Evolutionary conservation across 345 rosid genomes (phyloP), one percentile per base, ranked within the genome.

Genomic region (Brassica carinata): DNA sequence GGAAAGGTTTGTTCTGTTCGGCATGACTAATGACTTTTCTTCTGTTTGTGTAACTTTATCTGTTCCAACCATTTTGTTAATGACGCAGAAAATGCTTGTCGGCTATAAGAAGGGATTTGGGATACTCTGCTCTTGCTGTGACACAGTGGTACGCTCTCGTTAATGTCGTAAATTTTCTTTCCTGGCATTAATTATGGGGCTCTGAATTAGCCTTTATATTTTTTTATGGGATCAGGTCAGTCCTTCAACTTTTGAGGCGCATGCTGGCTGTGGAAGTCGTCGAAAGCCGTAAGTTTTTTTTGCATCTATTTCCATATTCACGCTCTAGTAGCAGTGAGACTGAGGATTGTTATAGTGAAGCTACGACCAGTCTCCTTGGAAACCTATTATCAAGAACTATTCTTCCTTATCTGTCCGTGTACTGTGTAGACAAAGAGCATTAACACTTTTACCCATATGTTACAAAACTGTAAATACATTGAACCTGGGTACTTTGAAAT

Each of bases 191-290:
- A 61, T 51, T 57, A 14, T 72, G 11, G 0, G 18, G 58, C 58
- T 62, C 76, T 53, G 72, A 70, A 63, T 69, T 43, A 78, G 71
- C 72, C 77, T 58, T 63, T 71, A 64, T 76, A 10, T 36, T 18
- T 18, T 68, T 68, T 23, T 64, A 17, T 82, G 77, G 71, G 83
- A 36, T 71, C 92, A 95, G 98, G 83, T 95, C 74, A 95, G 99
- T 76, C 94, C 99, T 36, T 95, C 99, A 53, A 83, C 67, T 48
- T 95, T 95, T 85, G 99, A 95, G 89, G 91, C 97, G 79, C 99
- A 95, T 91, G 99, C 99, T 81, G 99, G 99, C 77, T 93, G 86
- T 86, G 90, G 97, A 61, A 77, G 86, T 64, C 97, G 99, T 64
- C 90, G 98, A 74, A 93, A 93, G 73, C 98, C 98, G 99, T 95